Conservation (phyloP, 257 asterid species). For the Nicotiana tomentosiformis region DNA sequence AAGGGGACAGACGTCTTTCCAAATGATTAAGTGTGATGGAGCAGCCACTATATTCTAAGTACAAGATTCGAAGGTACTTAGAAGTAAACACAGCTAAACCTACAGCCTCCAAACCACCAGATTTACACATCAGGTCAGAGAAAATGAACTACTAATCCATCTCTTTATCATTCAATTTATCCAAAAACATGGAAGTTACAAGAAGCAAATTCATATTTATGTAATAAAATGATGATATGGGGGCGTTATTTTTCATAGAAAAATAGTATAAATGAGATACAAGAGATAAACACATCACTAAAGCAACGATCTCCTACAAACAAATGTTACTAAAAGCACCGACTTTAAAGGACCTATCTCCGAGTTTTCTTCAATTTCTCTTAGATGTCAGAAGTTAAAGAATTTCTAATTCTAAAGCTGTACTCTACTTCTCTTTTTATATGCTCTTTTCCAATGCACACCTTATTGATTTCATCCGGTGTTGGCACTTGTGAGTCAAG, state of each 20-base stretch:
- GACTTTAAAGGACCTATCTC: neutral
- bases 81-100: neutral
- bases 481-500: neutral
- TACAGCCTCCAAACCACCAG: neutral
- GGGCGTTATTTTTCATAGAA: neutral
- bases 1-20: neutral
- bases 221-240: neutral
- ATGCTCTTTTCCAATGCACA: neutral
- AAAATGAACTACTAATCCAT: neutral
- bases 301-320: neutral
- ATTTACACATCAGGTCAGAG: neutral
- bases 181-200: neutral
- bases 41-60: neutral
- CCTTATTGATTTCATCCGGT: neutral
- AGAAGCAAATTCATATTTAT: neutral
- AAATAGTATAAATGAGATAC: neutral
- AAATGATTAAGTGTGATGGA: neutral
- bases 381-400: neutral
- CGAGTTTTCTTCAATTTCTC: neutral
- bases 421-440: neutral
- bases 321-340: neutral
- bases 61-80: neutral
- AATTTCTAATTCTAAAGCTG: neutral
- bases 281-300: neutral
- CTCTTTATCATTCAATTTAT: neutral